A percentile compares a stretch with the other conserved stretches of the same genome.
Conservation (phyloP, 2,329 filamentous ascomycete genomes). For the Hymenoscyphus linearis region DNA sequence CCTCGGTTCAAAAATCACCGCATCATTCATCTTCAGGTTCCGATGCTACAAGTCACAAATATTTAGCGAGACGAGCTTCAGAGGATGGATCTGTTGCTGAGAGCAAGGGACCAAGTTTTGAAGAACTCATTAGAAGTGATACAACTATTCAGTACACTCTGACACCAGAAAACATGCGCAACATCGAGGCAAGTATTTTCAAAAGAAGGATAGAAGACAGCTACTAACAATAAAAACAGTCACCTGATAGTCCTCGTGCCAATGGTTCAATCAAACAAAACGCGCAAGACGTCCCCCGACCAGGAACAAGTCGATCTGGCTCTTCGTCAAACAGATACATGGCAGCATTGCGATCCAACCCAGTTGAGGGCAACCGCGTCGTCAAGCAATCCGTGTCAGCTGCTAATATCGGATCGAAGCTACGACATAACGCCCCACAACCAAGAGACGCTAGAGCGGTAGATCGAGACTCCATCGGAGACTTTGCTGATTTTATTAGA, state of each 20-base stretch:
- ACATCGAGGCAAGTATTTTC: slow-evolving; percentile 55
- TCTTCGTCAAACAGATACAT: slow-evolving; percentile 25
- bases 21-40: slow-evolving; percentile 44
- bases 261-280: slow-evolving; percentile 9
- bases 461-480: slow-evolving; percentile 64
- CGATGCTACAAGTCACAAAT: slow-evolving; percentile 38
- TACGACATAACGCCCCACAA: slow-evolving; percentile 24
- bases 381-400: slow-evolving; percentile 8
- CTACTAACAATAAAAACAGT: slow-evolving; percentile 9
- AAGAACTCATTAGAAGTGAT: slow-evolving; percentile 75
- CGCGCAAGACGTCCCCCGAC: slow-evolving; percentile 14
- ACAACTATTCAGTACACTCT: slow-evolving; percentile 79
- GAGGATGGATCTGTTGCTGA: slow-evolving; percentile 51
- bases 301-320: slow-evolving; percentile 23
- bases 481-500: slow-evolving; percentile 86
- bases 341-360: slow-evolving; percentile 21
- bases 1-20: slow-evolving; percentile 32
- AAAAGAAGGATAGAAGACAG: not conserved
- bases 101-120: slow-evolving; percentile 64
- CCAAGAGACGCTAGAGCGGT: slow-evolving; percentile 67
- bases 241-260: slow-evolving; percentile 21
- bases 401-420: slow-evolving; percentile 19
- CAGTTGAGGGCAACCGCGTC: slow-evolving; percentile 10
- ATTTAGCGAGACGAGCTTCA: slow-evolving; percentile 51
- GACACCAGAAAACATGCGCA: slow-evolving; percentile 73